A percentile compares a stretch with the other conserved stretches of the same genome.
phyloP scores from a whole-genome alignment of 306 rosid species.

The Prunus persica region DNA sequence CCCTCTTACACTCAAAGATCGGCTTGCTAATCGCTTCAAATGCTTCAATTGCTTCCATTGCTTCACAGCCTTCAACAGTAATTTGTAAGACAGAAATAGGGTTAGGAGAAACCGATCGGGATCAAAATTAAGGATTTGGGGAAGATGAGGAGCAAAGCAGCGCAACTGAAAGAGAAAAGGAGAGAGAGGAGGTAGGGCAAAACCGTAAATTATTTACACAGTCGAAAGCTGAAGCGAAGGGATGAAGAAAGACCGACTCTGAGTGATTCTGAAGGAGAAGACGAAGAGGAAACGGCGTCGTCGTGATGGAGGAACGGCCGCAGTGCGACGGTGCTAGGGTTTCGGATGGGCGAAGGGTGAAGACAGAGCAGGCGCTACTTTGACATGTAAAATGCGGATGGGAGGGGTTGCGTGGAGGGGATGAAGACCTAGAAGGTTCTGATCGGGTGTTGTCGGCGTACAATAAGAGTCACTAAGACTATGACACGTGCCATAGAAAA shows the following conservation, averaged over 20 bases:
- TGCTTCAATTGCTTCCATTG: background rate
- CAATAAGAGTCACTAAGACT: background rate
- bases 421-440: constrained; percentile 3
- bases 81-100: background rate
- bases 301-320: background rate
- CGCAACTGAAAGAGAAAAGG: background rate
- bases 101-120: background rate
- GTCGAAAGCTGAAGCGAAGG: background rate
- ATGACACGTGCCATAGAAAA: background rate
- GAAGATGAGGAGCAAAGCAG: background rate
- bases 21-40: background rate
- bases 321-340: constrained; percentile 3
- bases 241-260: background rate
- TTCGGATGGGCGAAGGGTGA: background rate
- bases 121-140: background rate
- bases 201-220: background rate
- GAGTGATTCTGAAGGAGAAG: background rate
- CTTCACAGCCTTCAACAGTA: background rate
- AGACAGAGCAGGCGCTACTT: background rate
- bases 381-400: background rate
- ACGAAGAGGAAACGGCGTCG: background rate
- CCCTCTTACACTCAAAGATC: background rate
- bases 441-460: background rate
- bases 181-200: background rate
- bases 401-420: background rate